Conservation (phyloP, 2,329 filamentous ascomycete genomes). For the Colletotrichum noveboracense region DNA sequence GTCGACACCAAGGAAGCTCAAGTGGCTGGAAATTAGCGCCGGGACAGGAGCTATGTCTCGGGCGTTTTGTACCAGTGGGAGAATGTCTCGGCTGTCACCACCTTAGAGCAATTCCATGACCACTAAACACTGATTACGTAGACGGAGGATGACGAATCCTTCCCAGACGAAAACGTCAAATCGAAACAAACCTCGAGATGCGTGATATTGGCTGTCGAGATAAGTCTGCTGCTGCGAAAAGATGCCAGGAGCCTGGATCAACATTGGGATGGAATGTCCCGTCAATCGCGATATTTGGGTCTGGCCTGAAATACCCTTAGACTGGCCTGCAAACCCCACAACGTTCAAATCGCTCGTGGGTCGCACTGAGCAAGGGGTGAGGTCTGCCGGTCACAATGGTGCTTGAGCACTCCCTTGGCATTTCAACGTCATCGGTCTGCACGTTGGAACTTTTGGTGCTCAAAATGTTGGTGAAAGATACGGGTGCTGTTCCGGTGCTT, state of each 20-base stretch:
- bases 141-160: not conserved
- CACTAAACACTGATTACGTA: not conserved
- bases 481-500: not conserved
- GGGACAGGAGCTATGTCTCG: not conserved
- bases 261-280: not conserved
- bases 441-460: not conserved
- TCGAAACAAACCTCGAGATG: not conserved
- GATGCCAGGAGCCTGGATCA: not conserved
- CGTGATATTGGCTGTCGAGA: not conserved
- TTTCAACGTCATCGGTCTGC: not conserved
- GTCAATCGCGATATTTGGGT: not conserved
- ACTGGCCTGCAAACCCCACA: not conserved
- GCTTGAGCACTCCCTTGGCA: not conserved
- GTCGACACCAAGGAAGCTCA: not conserved
- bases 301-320: not conserved
- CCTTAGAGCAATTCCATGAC: not conserved
- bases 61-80: not conserved
- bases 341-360: not conserved
- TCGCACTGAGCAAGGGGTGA: not conserved
- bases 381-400: not conserved
- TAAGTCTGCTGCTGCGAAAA: not conserved
- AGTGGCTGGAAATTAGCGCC: not conserved
- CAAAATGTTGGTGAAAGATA: not conserved
- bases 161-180: not conserved
- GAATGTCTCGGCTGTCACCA: not conserved